These are phyloP conservation scores for Trichosporon sp. DNA, from an alignment of 1,284 basidiomycete species.

Conservation along the genomic window DNA sequence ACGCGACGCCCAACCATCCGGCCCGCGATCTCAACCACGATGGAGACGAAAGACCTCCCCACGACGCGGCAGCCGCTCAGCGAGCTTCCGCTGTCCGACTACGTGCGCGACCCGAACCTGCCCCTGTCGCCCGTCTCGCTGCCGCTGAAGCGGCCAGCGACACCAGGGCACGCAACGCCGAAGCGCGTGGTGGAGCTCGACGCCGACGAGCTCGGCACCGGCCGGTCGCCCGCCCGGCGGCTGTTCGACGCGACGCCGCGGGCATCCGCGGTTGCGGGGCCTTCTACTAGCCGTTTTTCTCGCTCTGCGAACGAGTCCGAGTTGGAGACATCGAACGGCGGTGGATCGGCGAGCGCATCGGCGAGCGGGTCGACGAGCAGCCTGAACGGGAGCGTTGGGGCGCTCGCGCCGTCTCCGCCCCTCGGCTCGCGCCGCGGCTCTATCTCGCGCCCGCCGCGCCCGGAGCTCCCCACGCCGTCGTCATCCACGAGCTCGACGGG, in stretches of 20 bases:
- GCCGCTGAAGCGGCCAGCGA: conserved; percentile 17
- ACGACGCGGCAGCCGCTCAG: not conserved
- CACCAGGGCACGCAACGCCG: conserved; percentile 6
- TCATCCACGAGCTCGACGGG: not conserved
- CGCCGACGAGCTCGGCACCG: conserved; percentile 18
- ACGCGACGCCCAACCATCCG: not conserved
- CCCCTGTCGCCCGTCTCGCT: conserved; percentile 14
- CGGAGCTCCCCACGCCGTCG: not conserved
- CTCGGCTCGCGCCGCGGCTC: not conserved
- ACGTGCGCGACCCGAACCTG: conserved; percentile 9
- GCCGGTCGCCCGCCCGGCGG: conserved; percentile 15
- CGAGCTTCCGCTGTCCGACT: conserved; percentile 19
- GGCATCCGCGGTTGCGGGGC: not conserved
- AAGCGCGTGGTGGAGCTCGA: not conserved
- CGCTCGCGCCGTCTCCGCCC: not conserved
- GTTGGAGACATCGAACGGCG: not conserved
- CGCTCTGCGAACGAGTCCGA: no score
- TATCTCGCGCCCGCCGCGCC: no score
- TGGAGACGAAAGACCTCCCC: not conserved
- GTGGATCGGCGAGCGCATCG: not conserved
- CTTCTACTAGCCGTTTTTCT: no score
- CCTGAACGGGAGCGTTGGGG: not conserved
- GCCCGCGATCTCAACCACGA: not conserved
- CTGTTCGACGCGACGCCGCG: conserved; percentile 11
- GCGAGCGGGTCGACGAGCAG: not conserved